A percentile compares a stretch with the other conserved stretches of the same genome.
Evolutionary conservation across 768 basidiomycete genomes (phyloP).

Genomic region (Russula olivacea): DNA sequence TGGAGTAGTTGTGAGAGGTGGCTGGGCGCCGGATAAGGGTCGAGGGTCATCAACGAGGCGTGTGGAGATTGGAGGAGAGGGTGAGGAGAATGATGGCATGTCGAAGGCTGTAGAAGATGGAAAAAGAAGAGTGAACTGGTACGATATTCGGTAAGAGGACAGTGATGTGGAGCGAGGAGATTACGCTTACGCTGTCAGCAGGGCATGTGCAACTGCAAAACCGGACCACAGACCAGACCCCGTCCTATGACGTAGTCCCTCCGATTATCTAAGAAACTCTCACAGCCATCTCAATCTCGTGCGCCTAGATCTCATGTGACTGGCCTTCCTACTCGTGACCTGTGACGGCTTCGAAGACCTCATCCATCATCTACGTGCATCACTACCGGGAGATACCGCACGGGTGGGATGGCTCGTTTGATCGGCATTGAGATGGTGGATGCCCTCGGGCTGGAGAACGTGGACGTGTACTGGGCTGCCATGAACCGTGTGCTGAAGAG

Average conservation of each 20-base stretch:
- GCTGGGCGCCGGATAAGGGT: not conserved
- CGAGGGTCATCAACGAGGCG: not conserved
- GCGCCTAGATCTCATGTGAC: too few species aligned
- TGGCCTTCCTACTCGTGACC: too few species aligned
- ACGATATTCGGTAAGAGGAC: too few species aligned
- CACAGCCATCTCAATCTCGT: too few species aligned
- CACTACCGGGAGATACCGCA: too few species aligned
- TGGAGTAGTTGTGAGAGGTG: constrained; percentile 1
- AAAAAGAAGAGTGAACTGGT: not conserved
- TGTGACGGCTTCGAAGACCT: too few species aligned
- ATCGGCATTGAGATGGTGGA: too few species aligned
- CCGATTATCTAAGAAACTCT: not conserved
- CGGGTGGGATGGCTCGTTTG: too few species aligned
- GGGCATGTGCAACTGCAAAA: not conserved
- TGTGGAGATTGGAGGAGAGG: constrained; percentile 8
- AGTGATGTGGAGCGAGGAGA: not conserved
- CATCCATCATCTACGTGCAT: too few species aligned
- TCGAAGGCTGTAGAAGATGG: not conserved
- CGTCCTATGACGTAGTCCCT: not conserved
- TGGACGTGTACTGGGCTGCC: too few species aligned
- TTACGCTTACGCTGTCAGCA: not conserved
- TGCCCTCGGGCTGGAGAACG: too few species aligned
- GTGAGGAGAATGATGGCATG: constrained; percentile 13
- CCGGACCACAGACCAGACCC: not conserved
- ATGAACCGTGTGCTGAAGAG: too few species aligned